Percentiles rank a stretch among this genome's conserved stretches.
Evolutionary conservation across 140 eudicot species (phyloP).

Genomic region (Eryngium alpinum): DNA sequence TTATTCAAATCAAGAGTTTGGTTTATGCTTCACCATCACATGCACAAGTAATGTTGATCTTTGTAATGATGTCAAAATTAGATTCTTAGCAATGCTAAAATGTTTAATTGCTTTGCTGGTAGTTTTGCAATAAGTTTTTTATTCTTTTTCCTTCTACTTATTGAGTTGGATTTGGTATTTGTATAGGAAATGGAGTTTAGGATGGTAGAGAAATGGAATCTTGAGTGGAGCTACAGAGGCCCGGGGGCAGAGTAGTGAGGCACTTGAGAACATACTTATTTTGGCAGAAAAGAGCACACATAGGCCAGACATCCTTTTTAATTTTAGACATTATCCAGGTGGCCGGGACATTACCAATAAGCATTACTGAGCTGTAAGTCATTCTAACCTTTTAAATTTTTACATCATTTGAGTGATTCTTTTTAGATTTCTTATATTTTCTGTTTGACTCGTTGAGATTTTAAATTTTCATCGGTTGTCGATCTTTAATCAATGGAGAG

Average conservation of each 20-base stretch:
- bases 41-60: not conserved
- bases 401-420: too few species aligned
- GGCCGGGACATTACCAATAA: slow-evolving; percentile 93
- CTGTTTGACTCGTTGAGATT: too few species aligned
- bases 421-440: too few species aligned
- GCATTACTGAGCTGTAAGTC: slow-evolving; percentile 99
- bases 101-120: too few species aligned
- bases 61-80: not conserved
- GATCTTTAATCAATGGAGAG: too few species aligned
- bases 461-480: too few species aligned
- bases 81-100: too few species aligned
- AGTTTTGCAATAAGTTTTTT: too few species aligned
- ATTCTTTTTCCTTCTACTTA: not conserved
- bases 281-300: slow-evolving; percentile 80
- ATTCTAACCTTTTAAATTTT: too few species aligned
- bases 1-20: too few species aligned
- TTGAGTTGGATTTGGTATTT: slow-evolving; percentile 1
- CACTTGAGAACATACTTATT: slow-evolving; percentile 46
- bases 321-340: slow-evolving; percentile 52
- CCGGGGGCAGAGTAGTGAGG: slow-evolving; percentile 54
- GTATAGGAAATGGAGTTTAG: slow-evolving; percentile 62
- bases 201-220: slow-evolving; percentile 66
- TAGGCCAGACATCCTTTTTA: slow-evolving; percentile 73
- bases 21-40: too few species aligned
- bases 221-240: slow-evolving; percentile 46